phyloP scores from a whole-genome alignment of 148 eudicot species.

The Amaranthus cruentus region DNA sequence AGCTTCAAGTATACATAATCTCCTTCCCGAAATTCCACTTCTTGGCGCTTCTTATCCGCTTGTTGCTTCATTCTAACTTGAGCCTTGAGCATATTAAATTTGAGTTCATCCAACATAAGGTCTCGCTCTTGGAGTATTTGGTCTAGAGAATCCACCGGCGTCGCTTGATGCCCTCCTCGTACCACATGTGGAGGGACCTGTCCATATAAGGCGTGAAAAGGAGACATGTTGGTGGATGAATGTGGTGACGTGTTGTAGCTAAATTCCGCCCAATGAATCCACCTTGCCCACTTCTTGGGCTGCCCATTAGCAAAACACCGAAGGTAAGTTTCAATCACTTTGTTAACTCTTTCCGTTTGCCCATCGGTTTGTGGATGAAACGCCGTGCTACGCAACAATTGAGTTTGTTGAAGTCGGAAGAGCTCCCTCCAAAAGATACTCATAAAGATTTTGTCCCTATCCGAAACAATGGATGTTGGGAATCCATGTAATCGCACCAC shows the following conservation, averaged over 20 bases:
- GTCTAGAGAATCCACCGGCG: background rate
- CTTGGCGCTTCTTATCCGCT: background rate
- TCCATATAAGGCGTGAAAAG: too few species aligned
- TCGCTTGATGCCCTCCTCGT: too few species aligned
- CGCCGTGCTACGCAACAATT: background rate
- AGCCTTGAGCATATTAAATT: background rate
- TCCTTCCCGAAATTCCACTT: too few species aligned
- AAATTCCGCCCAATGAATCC: background rate
- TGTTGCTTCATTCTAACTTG: background rate
- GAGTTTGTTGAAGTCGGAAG: background rate
- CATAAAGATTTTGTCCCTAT: background rate
- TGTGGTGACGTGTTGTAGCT: background rate
- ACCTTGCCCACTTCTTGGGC: background rate
- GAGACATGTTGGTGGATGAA: background rate
- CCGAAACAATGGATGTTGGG: background rate
- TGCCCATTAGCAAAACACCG: background rate
- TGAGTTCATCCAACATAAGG: background rate
- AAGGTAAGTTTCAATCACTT: background rate
- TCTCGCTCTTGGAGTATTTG: background rate
- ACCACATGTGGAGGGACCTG: background rate
- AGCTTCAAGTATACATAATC: background rate
- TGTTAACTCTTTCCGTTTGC: background rate
- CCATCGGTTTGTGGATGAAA: background rate
- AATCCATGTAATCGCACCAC: too few species aligned
- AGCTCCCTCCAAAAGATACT: background rate